phyloP scores from a whole-genome alignment of 805 yeast species.

The Saturnispora silvae region DNA sequence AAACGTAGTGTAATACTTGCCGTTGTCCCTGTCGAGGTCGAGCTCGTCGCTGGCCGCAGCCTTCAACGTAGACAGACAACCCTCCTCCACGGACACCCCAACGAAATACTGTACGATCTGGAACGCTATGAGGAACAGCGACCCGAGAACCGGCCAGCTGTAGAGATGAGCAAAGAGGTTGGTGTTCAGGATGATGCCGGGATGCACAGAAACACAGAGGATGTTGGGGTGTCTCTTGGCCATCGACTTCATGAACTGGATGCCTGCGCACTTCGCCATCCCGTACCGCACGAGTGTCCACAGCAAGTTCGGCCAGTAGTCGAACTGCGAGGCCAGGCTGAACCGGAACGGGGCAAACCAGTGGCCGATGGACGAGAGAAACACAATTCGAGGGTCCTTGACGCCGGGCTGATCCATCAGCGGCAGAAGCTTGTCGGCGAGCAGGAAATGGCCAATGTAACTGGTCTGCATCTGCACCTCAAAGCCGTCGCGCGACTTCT shows the following conservation, averaged over 20 bases:
- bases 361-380: slow-evolving; percentile 59
- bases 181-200: slow-evolving; percentile 81
- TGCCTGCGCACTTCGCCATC: slow-evolving; percentile 65
- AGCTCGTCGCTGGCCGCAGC: slow-evolving; percentile 49
- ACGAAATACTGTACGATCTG: slow-evolving; percentile 57
- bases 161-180: slow-evolving; percentile 70
- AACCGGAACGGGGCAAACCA: slow-evolving; percentile 39
- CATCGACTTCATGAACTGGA: slow-evolving; percentile 58
- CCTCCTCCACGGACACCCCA: slow-evolving; percentile 67
- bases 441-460: slow-evolving; percentile 62
- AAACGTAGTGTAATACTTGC: slow-evolving; percentile 54
- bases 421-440: slow-evolving; percentile 52
- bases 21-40: slow-evolving; percentile 46
- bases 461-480: slow-evolving; percentile 77
- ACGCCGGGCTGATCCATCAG: slow-evolving; percentile 31
- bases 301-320: slow-evolving; percentile 51
- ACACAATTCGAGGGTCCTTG: slow-evolving; percentile 43
- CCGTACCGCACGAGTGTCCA: slow-evolving; percentile 77
- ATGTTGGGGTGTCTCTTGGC: slow-evolving; percentile 59
- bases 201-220: slow-evolving; percentile 59
- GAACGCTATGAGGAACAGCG: slow-evolving; percentile 59
- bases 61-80: slow-evolving; percentile 51
- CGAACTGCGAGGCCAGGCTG: slow-evolving; percentile 37
- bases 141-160: slow-evolving; percentile 66
- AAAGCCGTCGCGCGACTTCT: slow-evolving; percentile 49